Base-by-base conservation (phyloP, 2,329 filamentous ascomycete genomes). In the Rutstroemia sp. region DNA sequence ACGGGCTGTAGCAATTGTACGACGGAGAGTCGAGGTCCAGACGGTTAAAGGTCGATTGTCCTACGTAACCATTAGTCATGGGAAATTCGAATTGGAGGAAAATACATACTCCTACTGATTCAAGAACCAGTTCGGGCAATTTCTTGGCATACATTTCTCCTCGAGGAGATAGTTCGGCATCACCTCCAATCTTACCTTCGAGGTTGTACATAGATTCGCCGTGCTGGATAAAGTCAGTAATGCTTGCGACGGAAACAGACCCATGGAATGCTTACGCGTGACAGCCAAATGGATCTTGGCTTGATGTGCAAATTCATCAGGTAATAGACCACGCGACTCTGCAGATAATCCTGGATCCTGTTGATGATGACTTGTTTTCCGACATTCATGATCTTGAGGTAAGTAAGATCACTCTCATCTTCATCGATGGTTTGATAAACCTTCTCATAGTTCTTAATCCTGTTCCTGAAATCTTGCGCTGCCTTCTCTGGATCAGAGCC, bases 281-380 rank as follows among this genome's bases (percentile, higher is more conserved):
- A 97, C 52, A 99, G 76, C 94, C 94, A 99, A 63, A 99, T 95
- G 4, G 91, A 95, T 56, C 94, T 84, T 18, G 92, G 92, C 62
- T 92, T 92, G 71, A 99, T 99, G 74, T 99, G 94, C 41, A 99
- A 79, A 71, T 97, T 99, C 86, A 97, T 96, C 58, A 97, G 83
- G 71, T 96, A 99, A 74, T 99, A 99, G 47, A 99, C 92, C 46
- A 99, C 86, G 57, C 94, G 86, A 71, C 90, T 96, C 71, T 96
- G 94, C 27, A 99, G 79, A 69, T 99, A 99, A 73, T 99, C 94
- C 70, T 91, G 87, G 68, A 99, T 96, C 69, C 88, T 86, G 75
- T 97, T 99, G 80, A 99, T 97, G 68, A 97, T 94, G 69, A 97
- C 92, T 69, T 95, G 90, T 64, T 90, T 90, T 58, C 94, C 92